Conservation (phyloP, 139 green algal species). For the Prasinococcaceae sp. region DNA sequence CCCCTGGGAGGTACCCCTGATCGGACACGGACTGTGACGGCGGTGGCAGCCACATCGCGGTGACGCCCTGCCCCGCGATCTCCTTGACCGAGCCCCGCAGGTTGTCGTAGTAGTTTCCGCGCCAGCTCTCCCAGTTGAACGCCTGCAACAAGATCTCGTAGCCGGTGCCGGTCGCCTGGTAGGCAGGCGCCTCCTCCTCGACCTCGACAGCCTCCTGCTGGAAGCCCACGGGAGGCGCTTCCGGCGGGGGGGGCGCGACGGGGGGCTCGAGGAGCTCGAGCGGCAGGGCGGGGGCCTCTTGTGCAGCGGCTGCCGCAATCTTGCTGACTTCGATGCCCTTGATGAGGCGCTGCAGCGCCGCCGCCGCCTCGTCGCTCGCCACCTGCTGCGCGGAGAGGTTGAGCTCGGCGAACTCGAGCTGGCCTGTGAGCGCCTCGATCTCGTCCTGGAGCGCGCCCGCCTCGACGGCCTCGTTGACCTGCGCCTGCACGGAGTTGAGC, state of each 20-base stretch:
- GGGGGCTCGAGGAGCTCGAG: neutral
- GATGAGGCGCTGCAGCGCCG: conserved; percentile 70
- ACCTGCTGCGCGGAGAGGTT: neutral
- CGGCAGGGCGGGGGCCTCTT: neutral
- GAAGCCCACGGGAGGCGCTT: neutral
- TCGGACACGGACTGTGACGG: conserved; percentile 68
- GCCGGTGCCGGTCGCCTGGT: conserved; percentile 44
- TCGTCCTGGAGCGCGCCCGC: too few relatives aligned
- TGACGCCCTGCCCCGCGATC: conserved; percentile 72
- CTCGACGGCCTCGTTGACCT: too few relatives aligned
- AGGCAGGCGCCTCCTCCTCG: conserved; percentile 21
- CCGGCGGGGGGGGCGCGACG: neutral
- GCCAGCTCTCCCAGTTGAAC: conserved; percentile 40
- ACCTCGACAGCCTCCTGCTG: neutral
- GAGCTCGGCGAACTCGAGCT: too few relatives aligned
- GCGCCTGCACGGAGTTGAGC: too few relatives aligned
- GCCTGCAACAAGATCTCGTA: conserved; percentile 66
- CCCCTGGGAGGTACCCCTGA: conserved; percentile 74
- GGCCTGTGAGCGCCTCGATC: too few relatives aligned
- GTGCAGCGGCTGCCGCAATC: neutral
- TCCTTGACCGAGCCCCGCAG: conserved; percentile 33
- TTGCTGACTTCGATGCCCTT: neutral
- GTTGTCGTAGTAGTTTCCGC: too few relatives aligned
- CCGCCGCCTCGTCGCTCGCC: conserved; percentile 43
- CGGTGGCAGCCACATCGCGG: conserved; percentile 82